A percentile compares a stretch with the other conserved stretches of the same genome.
Conservation (phyloP, 1,139 yeast genomes). For the Saccharomyces pastorianus region DNA sequence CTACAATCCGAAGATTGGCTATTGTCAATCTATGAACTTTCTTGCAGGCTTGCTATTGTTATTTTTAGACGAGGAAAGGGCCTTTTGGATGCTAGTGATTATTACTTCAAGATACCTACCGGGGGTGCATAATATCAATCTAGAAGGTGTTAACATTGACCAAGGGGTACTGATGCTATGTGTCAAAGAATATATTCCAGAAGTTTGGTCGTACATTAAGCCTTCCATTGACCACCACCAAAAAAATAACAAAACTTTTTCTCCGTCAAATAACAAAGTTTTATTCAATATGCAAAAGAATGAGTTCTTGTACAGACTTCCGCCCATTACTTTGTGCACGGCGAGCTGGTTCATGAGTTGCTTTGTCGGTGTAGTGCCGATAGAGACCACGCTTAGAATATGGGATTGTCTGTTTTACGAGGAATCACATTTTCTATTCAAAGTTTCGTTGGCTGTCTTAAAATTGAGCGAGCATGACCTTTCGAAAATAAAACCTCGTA, state of each 20-base stretch:
- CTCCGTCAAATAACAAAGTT: constrained; percentile 1
- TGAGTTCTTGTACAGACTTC: constrained; percentile 65
- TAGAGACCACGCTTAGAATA: constrained; percentile 75
- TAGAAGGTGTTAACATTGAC: constrained; percentile 92
- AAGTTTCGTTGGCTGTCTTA: constrained; percentile 76
- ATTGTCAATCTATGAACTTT: constrained; percentile 90
- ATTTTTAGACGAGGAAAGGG: constrained; percentile 79
- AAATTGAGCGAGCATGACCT: constrained; percentile 65
- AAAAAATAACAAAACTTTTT: not conserved
- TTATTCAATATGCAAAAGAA: constrained; percentile 31
- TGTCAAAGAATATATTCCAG: constrained; percentile 74
- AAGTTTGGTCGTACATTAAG: constrained; percentile 56
- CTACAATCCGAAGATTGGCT: constrained; percentile 84
- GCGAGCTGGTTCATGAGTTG: constrained; percentile 98
- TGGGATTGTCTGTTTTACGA: constrained; percentile 96
- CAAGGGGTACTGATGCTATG: constrained; percentile 92
- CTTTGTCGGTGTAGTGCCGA: constrained; percentile 79
- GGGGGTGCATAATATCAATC: constrained; percentile 79
- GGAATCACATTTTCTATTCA: constrained; percentile 78
- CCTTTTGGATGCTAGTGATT: constrained; percentile 94
- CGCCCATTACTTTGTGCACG: constrained; percentile 87
- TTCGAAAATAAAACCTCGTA: constrained; percentile 31
- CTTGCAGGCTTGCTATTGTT: constrained; percentile 76
- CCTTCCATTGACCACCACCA: constrained; percentile 11
- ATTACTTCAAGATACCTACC: constrained; percentile 81